phyloP scores from a whole-genome alignment of 257 asterid species.

The Gentiana macrophylla region DNA sequence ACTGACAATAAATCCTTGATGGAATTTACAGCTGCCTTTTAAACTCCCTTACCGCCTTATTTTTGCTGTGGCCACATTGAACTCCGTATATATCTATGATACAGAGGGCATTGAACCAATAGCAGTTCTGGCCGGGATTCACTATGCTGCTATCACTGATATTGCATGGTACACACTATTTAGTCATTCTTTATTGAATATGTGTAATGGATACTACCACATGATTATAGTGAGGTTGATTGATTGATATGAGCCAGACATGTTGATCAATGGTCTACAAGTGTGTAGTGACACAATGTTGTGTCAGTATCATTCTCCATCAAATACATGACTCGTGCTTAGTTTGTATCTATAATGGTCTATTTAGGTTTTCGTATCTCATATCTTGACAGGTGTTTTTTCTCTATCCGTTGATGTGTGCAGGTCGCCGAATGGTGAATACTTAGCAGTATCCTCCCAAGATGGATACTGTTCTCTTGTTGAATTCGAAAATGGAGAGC shows the following conservation, averaged over 20 bases:
- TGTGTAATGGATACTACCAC: background rate
- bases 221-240: background rate
- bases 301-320: too few relatives aligned
- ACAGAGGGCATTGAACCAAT: constrained; percentile 92
- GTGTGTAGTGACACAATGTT: too few relatives aligned
- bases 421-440: constrained; percentile 81
- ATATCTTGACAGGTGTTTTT: too few relatives aligned
- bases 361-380: too few relatives aligned
- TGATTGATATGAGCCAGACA: too few relatives aligned
- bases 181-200: too few relatives aligned
- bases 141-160: constrained; percentile 93
- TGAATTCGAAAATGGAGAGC: constrained; percentile 77
- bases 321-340: too few relatives aligned
- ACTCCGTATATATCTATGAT: constrained; percentile 80
- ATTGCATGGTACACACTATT: constrained; percentile 66
- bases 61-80: constrained; percentile 90
- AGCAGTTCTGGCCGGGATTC: constrained; percentile 72
- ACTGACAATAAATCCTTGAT: constrained; percentile 11
- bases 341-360: too few relatives aligned
- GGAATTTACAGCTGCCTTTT: constrained; percentile 49
- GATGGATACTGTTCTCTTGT: constrained; percentile 97
- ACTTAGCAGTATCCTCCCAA: constrained; percentile 73
- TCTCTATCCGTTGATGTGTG: background rate
- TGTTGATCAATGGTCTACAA: too few relatives aligned
- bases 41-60: constrained; percentile 86